These are phyloP conservation scores for Trichocomaceae sp. DNA, from an alignment of 2,329 filamentous ascomycete species.

Conservation along the genomic window DNA sequence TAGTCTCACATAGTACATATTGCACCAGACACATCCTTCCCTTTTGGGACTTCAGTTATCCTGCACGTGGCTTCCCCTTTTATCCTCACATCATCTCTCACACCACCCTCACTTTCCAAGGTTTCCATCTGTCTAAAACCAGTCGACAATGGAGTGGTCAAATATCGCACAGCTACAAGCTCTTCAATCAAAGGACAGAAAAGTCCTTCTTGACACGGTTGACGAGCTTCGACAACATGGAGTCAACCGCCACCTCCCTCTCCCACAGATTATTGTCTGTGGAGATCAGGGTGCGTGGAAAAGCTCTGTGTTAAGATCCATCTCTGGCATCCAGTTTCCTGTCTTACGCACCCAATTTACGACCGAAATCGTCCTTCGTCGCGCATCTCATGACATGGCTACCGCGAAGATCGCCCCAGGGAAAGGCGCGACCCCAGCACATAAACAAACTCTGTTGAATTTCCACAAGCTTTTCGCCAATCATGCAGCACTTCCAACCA, in stretches of 20 bases:
- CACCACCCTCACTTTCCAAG: too few relatives aligned
- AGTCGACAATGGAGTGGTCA: conserved; percentile 1
- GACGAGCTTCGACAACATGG: conserved; percentile 48
- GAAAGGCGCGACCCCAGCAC: conserved; percentile 17
- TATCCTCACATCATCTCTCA: too few relatives aligned
- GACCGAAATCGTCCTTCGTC: conserved; percentile 53
- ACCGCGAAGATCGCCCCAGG: conserved; percentile 21
- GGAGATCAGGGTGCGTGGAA: conserved; percentile 58
- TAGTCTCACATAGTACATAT: too few relatives aligned
- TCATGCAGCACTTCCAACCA: conserved; percentile 19
- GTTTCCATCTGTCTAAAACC: too few relatives aligned
- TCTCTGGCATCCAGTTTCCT: conserved; percentile 56
- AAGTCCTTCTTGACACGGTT: conserved; percentile 24
- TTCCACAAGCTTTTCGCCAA: conserved; percentile 18
- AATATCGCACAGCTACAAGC: conserved; percentile 7
- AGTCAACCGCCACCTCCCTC: conserved; percentile 41
- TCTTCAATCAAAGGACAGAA: conserved; percentile 12
- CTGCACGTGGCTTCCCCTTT: too few relatives aligned
- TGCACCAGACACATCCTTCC: too few relatives aligned
- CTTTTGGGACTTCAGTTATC: too few relatives aligned
- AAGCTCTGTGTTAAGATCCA: conserved; percentile 59
- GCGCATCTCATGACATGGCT: conserved; percentile 17
- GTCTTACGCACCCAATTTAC: conserved; percentile 57
- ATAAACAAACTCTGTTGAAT: conserved; percentile 12
- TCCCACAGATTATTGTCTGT: conserved; percentile 53